Evolutionary conservation across 306 rosid species (phyloP), one percentile per base, ranked within the genome.

Genomic region (Begonia fuchsioides): DNA sequence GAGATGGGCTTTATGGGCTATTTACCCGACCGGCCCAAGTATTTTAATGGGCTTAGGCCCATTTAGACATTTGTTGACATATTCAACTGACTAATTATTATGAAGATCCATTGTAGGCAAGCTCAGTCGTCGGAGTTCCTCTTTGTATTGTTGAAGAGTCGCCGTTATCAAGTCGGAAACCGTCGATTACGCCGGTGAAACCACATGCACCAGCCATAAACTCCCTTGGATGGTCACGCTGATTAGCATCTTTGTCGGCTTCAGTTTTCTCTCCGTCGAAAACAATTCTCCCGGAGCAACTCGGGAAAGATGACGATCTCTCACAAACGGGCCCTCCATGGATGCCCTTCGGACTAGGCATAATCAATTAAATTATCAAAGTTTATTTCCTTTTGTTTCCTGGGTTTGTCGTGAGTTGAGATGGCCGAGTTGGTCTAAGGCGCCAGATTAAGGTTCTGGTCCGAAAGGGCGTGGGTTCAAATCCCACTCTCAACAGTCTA

Each of bases 71-170:
- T n/a, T n/a, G n/a, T n/a, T n/a, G n/a, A n/a, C n/a, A n/a, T n/a
- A n/a, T n/a, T n/a, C n/a, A n/a, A n/a, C n/a, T n/a, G n/a, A n/a
- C n/a, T n/a, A n/a, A n/a, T n/a, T n/a, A n/a, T n/a, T n/a, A n/a
- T n/a, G n/a, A n/a, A n/a, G 57, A 8, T 58, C 66, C 8, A 41
- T 18, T 50, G 76, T 50, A 26, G 74, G 62, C 49, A 85, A 43
- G 44, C 76, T 70, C 9, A 94, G 96, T 8, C 98, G 87, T 52
- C 95, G 94, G n/a, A 70, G 63, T 61, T 90, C 98, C 63, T 77
- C 85, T 2, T 52, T 63, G 64, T 81, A 79, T 60, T 72, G 81
- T 6, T 70, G 58, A 5, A 77, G 20, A 2, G 73, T 68, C 9
- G 83, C 68, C 11, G 65, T 57, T 1, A 81, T 61, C 4, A 90